Conservation (phyloP, 768 basidiomycete genomes). For the Lactarius psammicola region DNA sequence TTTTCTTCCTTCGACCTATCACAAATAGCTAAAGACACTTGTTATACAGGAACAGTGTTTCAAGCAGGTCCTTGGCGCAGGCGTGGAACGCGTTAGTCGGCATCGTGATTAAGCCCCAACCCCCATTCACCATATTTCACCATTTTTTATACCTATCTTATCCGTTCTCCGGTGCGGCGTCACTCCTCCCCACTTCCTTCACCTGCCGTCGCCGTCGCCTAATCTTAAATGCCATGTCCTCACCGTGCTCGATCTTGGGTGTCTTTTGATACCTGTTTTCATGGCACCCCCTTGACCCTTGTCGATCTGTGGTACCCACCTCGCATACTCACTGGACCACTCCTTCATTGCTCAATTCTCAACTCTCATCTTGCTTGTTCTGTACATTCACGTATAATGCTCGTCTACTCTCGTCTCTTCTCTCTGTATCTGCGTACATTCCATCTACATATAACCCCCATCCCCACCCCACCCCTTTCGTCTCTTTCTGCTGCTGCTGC, state of each 20-base stretch:
- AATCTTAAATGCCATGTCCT: background rate
- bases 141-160: slow-evolving; percentile 20
- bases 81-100: slow-evolving; percentile 30
- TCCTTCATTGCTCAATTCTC: slow-evolving; percentile 1
- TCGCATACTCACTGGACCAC: background rate
- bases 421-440: slow-evolving; percentile 11
- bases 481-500: background rate
- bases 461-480: background rate
- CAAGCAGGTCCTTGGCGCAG: slow-evolving; percentile 28
- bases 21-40: background rate
- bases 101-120: slow-evolving; percentile 26
- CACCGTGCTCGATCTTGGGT: background rate
- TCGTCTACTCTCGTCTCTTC: background rate
- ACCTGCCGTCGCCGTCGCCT: background rate
- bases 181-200: background rate
- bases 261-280: too few relatives aligned
- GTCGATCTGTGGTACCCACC: background rate
- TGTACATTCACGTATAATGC: background rate
- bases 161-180: slow-evolving; percentile 3
- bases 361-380: background rate
- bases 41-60: slow-evolving; percentile 14
- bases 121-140: background rate
- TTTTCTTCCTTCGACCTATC: background rate
- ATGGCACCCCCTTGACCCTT: too few relatives aligned
- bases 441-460: background rate